Evolutionary conservation across 2,329 filamentous ascomycete species (phyloP).

Genomic region (Fusarium stilboides): DNA sequence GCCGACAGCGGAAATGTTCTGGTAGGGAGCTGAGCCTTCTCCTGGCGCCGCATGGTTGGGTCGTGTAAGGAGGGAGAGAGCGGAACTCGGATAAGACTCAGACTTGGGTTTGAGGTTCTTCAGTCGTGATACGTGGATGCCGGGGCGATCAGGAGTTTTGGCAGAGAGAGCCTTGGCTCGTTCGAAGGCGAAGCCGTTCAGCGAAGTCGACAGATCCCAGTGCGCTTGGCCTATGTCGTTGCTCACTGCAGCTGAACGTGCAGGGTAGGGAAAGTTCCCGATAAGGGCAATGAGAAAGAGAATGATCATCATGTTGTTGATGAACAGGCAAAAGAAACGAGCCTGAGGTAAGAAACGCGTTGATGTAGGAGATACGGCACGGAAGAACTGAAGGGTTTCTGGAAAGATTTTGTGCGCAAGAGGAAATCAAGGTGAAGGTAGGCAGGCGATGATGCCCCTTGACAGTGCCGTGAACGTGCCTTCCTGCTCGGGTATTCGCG

Average conservation of each 20-base stretch:
- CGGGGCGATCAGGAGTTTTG: conserved; percentile 50
- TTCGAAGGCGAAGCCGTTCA: conserved; percentile 59
- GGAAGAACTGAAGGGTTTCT: background rate
- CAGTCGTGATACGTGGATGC: conserved; percentile 54
- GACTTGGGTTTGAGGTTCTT: conserved; percentile 48
- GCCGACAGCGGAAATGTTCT: conserved; percentile 58
- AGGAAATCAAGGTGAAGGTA: background rate
- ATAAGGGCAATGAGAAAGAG: background rate
- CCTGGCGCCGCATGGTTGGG: conserved; percentile 30
- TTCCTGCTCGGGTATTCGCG: background rate
- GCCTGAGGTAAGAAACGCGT: background rate
- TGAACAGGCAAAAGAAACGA: background rate
- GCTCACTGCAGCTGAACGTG: conserved; percentile 3
- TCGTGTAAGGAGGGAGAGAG: conserved; percentile 51
- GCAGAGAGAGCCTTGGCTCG: conserved; percentile 50
- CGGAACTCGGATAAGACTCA: conserved; percentile 44
- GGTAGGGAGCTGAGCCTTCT: conserved; percentile 45
- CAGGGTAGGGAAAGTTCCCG: conserved; percentile 11
- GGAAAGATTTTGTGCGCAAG: background rate
- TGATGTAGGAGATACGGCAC: background rate
- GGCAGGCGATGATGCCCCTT: background rate
- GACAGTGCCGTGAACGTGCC: background rate
- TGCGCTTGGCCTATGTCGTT: conserved; percentile 6
- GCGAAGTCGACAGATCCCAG: conserved; percentile 55
- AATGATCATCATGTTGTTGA: conserved; percentile 4